These are phyloP conservation scores for Asclepias syriaca DNA, from an alignment of 257 asterid species.

Conservation along the genomic window DNA sequence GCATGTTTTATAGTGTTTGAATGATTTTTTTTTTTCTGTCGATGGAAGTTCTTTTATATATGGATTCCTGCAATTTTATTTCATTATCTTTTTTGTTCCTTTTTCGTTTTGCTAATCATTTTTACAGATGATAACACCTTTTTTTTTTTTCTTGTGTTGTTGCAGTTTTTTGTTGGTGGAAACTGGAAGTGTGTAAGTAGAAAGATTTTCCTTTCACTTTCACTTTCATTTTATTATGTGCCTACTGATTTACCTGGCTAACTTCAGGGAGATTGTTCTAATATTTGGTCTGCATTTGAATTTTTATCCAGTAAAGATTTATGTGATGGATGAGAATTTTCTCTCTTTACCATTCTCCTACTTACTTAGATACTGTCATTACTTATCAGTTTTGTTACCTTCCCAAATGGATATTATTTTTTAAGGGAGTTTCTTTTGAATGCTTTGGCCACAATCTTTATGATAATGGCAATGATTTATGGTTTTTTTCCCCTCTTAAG, in stretches of 20 bases:
- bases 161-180: constrained; percentile 99
- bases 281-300: not conserved
- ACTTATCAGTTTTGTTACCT: not conserved
- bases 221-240: not conserved
- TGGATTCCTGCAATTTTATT: not conserved
- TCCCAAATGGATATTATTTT: not conserved
- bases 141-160: constrained; percentile 13
- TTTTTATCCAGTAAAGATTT: not conserved
- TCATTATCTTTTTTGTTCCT: not conserved
- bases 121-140: constrained; percentile 15
- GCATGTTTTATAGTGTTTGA: not conserved
- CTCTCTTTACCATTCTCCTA: not conserved
- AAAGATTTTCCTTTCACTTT: not conserved
- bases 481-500: not conserved
- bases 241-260: not conserved
- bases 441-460: not conserved
- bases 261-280: not conserved
- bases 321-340: not conserved
- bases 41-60: not conserved
- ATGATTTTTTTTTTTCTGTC: not conserved
- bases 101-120: not conserved
- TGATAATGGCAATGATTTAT: not conserved
- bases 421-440: not conserved
- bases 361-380: not conserved
- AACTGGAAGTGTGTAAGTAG: constrained; percentile 99